Conservation (phyloP, 2,329 filamentous ascomycete species). For the Lasiodiplodia sp. region DNA sequence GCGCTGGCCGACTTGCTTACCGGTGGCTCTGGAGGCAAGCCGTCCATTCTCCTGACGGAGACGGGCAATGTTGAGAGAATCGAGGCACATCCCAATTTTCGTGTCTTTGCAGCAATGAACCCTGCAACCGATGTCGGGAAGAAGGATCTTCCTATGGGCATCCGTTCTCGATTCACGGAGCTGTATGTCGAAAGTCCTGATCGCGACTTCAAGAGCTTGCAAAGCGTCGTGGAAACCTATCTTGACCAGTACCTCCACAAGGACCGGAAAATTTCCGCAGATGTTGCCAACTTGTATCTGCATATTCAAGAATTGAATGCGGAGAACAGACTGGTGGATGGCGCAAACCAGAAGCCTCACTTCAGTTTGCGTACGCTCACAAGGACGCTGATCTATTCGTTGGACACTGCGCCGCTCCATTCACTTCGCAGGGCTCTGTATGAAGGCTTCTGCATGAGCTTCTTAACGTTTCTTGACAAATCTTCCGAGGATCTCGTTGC, state of each 20-base stretch:
- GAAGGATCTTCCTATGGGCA: conserved; percentile 85
- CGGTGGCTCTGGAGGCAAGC: conserved; percentile 72
- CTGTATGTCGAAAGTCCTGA: conserved; percentile 94
- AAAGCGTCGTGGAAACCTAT: conserved; percentile 88
- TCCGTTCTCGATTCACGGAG: conserved; percentile 93
- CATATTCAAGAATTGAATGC: conserved; percentile 83
- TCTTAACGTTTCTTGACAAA: conserved; percentile 84
- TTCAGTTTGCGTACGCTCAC: conserved; percentile 96
- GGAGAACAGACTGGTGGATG: conserved; percentile 87
- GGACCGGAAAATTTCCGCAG: conserved; percentile 70
- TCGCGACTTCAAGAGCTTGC: conserved; percentile 81
- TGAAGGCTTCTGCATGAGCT: conserved; percentile 98
- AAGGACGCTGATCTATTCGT: conserved; percentile 85
- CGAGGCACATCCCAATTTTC: conserved; percentile 87
- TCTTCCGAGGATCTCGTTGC: conserved; percentile 81
- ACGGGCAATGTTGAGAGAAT: conserved; percentile 92
- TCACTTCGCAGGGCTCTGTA: conserved; percentile 85
- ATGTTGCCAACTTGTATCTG: conserved; percentile 87
- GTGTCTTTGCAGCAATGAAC: conserved; percentile 99
- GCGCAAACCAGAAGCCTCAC: conserved; percentile 93
- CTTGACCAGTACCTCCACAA: conserved; percentile 69
- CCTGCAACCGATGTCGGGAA: conserved; percentile 97
- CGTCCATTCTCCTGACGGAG: conserved; percentile 89
- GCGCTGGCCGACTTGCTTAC: conserved; percentile 88
- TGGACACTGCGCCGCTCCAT: conserved; percentile 83